Conservation (phyloP, 768 basidiomycete species). For the Collybia mongolica region DNA sequence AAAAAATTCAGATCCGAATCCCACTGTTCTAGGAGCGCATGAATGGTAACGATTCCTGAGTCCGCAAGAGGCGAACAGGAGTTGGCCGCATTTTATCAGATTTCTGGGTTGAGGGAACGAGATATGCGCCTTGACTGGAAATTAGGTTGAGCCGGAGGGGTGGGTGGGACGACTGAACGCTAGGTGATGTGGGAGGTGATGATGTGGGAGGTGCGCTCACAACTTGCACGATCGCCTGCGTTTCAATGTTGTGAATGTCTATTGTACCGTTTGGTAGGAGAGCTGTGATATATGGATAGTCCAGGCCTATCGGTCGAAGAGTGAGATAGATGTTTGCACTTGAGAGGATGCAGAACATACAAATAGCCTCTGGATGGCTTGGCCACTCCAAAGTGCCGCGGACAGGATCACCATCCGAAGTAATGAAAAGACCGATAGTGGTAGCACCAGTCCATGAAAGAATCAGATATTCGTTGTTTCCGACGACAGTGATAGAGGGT, state of each 20-base stretch:
- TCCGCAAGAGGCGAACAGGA: slow-evolving; percentile 29
- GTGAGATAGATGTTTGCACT: background rate
- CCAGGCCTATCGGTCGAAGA: slow-evolving; percentile 51
- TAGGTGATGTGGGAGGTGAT: slow-evolving; percentile 18
- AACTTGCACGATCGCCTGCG: slow-evolving; percentile 70
- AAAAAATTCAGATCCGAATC: too few relatives aligned
- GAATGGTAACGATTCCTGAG: background rate
- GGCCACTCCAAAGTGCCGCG: slow-evolving; percentile 89
- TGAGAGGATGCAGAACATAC: slow-evolving; percentile 43
- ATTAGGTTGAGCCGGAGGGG: slow-evolving; percentile 31
- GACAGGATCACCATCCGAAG: slow-evolving; percentile 81
- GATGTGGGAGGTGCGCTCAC: slow-evolving; percentile 45
- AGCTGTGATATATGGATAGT: slow-evolving; percentile 78
- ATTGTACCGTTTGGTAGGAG: slow-evolving; percentile 78
- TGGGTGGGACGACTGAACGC: slow-evolving; percentile 16
- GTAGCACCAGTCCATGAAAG: slow-evolving; percentile 80
- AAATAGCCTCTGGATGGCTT: slow-evolving; percentile 70
- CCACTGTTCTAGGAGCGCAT: too few relatives aligned
- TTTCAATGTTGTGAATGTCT: slow-evolving; percentile 78
- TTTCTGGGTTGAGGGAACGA: slow-evolving; percentile 48
- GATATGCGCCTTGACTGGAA: slow-evolving; percentile 42
- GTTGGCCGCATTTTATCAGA: slow-evolving; percentile 46
- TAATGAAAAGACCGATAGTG: slow-evolving; percentile 87
- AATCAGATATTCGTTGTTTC: slow-evolving; percentile 80
- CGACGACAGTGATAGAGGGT: slow-evolving; percentile 75